Evolutionary conservation across 176 grass and related monocot species (phyloP), one percentile per base, ranked within the genome.

Genomic region (Secale cereale): DNA sequence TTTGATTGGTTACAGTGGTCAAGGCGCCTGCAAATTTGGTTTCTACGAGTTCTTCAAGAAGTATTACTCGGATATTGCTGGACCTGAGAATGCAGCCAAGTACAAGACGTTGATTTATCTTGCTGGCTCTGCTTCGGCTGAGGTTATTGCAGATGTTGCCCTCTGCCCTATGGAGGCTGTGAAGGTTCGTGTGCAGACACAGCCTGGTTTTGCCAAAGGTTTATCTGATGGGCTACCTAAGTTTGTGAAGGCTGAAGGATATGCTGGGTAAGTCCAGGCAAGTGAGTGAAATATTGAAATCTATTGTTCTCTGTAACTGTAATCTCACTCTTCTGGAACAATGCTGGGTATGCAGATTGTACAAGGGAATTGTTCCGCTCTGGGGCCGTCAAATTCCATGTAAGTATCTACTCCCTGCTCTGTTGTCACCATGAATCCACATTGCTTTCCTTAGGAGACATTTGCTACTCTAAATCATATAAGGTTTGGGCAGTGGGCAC

Each of bases 91-190:
- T 85, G 87, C 94, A 17, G 59, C 85, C 54, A 94, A 90, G 85
- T 94, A 97, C 75, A 97, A 97, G 77, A 94, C 94, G 10, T 76
- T 97, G 68, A 92, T 97, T 46, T 94, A 97, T 77, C 82, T 97
- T 33, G 89, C 85, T 11, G 89, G 94, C 2, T 94, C 91, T 28
- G 91, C 91, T 81, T 97, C 94, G 0, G 89, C 94, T 78, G 94
- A 97, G 73, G 76, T 92, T 0, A 92, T 97, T 82, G 91, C 91
- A 78, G 91, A 92, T 83, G 9, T 92, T 77, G 87, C 91, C 19
- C 94, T 97, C 57, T 97, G 94, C 81, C 89, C 94, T 26, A 92
- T 97, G 89, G 94, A 97, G 73, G 94, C 94, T 50, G 83, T 97
- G 15, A 97, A 94, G 82, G 94, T 93, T 2, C 65, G 94, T 70